Base-by-base conservation (phyloP, 75 land plant species). In the Selaginella tamariscina region DNA sequence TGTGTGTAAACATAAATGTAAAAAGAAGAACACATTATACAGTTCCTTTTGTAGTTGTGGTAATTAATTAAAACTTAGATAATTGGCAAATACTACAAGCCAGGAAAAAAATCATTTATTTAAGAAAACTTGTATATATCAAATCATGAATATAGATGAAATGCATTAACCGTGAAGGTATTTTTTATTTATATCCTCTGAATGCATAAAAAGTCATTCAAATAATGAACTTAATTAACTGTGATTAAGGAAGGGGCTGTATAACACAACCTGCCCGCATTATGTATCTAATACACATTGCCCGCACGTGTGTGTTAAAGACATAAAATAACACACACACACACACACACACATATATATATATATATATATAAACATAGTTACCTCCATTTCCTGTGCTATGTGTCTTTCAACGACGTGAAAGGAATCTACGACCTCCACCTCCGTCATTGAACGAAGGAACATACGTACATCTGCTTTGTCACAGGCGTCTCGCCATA, bases 361-460 rank as follows among this genome's bases (percentile, higher is more conserved):
- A n/a, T n/a, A n/a, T n/a, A n/a, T n/a, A n/a, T n/a, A n/a, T n/a
- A n/a, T n/a, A n/a, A n/a, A n/a, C n/a, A n/a, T n/a, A n/a, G n/a
- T n/a, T 5, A 59, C 62, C 62, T 59, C 24, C 9, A 59, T 21
- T 59, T 59, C 62, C 8, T 21, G n/a, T 8, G 21, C 26, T 2
- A 59, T 2, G 62, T 59, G 62, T 26, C 23, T 23, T 21, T 26
- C 62, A 5, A 59, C 62, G 23, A n/a, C 23, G 26, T 59, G 8
- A 23, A 59, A 59, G n/a, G 62, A 23, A 21, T 59, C 62, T 2
- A 59, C 26, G 27, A 59, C 26, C n/a, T 59, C 62, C 23, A 59
- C 62, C 62, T 59, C 62, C 24, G 62, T 59, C 62, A 59, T 59
- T n/a, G 8, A 9, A 2, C 24, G 26, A n/a, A 59, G 62, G 26